These are phyloP conservation scores for Talaromyces pinophilus DNA, from an alignment of 2,329 filamentous ascomycete species.

Conservation along the genomic window DNA sequence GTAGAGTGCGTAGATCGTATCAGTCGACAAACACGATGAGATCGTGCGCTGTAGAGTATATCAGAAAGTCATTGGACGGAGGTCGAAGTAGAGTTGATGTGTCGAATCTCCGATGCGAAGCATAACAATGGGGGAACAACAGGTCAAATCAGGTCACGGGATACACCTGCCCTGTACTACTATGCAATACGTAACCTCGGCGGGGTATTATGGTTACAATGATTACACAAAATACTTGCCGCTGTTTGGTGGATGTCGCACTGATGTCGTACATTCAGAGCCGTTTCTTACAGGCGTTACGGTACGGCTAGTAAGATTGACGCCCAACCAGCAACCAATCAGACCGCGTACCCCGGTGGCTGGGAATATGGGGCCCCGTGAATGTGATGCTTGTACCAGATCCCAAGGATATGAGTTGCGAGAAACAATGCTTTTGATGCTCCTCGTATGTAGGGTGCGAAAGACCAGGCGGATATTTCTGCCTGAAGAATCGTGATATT, in stretches of 20 bases:
- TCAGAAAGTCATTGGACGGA: not conserved
- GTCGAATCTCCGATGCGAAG: not conserved
- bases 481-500: not conserved
- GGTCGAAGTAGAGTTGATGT: not conserved
- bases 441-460: too few relatives aligned
- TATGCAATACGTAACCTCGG: not conserved
- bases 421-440: too few relatives aligned
- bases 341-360: not conserved
- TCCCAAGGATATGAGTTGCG: not conserved
- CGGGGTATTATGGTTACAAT: not conserved
- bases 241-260: not conserved
- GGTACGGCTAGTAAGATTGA: not conserved
- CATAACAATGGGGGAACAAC: not conserved
- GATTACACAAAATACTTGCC: not conserved
- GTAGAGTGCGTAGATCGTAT: not conserved
- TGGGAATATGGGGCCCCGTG: not conserved
- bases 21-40: not conserved
- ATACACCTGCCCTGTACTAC: not conserved
- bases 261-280: not conserved
- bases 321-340: not conserved
- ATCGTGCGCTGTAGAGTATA: not conserved
- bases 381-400: not conserved
- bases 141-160: constrained; percentile 13
- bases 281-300: not conserved
- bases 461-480: not conserved